Evolutionary conservation across 148 eudicot genomes (phyloP).

Genomic region (Beta vulgaris): DNA sequence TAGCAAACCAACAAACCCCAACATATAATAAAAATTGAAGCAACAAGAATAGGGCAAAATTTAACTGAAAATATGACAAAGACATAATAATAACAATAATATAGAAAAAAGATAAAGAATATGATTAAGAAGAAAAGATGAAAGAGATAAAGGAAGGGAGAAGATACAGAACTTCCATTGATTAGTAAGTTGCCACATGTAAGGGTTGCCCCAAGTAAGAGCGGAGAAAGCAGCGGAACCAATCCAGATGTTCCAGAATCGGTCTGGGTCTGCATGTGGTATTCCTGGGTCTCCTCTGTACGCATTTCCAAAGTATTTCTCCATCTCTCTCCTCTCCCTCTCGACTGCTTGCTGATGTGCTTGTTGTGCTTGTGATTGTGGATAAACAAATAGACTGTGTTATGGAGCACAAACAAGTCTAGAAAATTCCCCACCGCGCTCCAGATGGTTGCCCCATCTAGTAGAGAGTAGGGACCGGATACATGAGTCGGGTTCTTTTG

Average conservation of each 20-base stretch:
- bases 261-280: conserved; percentile 62
- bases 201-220: conserved; percentile 58
- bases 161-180: conserved; percentile 44
- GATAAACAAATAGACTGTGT: no score
- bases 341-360: no score
- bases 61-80: neutral
- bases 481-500: no score
- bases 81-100: neutral
- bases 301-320: conserved; percentile 81
- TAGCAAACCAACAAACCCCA: neutral
- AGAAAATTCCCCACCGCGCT: no score
- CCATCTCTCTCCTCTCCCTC: conserved; percentile 46
- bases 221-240: conserved; percentile 65
- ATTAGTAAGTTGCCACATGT: conserved; percentile 71
- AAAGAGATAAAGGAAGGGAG: neutral
- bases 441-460: no score
- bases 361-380: no score
- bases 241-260: conserved; percentile 66
- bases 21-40: neutral
- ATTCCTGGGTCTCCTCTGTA: conserved; percentile 96
- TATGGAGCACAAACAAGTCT: no score
- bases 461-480: no score
- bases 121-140: neutral
- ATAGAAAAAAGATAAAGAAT: no score
- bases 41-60: neutral